A percentile compares a stretch with the other conserved stretches of the same genome.
phyloP scores from a whole-genome alignment of 2,329 filamentous ascomycete species.

The Sporothrix dimorphospora region DNA sequence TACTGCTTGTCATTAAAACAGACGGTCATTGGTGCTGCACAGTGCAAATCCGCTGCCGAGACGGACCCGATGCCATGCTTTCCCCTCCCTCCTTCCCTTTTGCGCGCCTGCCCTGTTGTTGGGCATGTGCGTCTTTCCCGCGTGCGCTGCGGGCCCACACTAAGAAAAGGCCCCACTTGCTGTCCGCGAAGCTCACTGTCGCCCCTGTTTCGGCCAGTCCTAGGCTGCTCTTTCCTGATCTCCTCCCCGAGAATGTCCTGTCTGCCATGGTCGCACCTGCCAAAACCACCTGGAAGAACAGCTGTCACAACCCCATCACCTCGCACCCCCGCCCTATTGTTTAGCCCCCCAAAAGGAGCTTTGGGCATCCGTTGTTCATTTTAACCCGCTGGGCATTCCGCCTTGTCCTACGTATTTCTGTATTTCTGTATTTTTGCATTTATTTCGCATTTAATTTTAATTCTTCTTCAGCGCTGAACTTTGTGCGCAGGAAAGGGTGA shows the following conservation, averaged over 20 bases:
- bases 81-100: not conserved
- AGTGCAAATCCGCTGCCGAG: constrained; percentile 12
- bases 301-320: not conserved
- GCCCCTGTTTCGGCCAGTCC: constrained; percentile 20
- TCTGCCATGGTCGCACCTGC: not conserved
- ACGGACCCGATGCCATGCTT: not conserved
- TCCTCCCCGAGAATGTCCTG: not conserved
- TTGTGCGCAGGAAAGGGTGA: not conserved
- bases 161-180: not conserved
- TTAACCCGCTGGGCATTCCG: not conserved
- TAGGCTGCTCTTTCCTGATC: constrained; percentile 1
- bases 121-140: constrained; percentile 20
- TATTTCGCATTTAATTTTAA: constrained; percentile 10
- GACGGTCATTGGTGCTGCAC: not conserved
- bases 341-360: constrained; percentile 4
- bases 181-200: constrained; percentile 4
- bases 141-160: constrained; percentile 15
- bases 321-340: not conserved
- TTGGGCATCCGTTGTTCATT: constrained; percentile 10
- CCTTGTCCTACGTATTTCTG: not conserved
- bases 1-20: not conserved
- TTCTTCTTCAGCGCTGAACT: constrained; percentile 22
- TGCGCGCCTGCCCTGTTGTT: constrained; percentile 8
- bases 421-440: not conserved
- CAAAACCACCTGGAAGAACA: not conserved